A percentile compares a stretch with the other conserved stretches of the same genome.
Conservation (phyloP, 768 basidiomycete genomes). For the Tephrocybe sp. region DNA sequence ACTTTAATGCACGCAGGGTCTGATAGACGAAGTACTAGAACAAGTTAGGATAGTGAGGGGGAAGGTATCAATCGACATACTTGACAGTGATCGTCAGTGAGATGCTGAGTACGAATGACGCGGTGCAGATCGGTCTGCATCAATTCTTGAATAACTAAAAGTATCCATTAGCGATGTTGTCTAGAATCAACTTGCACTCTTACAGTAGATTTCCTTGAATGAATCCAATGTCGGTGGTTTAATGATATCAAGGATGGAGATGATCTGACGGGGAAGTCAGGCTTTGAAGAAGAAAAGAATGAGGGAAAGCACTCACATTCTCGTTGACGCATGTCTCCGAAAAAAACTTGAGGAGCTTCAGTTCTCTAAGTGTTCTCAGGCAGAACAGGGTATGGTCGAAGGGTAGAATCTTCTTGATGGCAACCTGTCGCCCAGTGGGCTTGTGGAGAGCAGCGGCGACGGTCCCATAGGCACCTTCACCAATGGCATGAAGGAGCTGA, state of each 20-base stretch:
- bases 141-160: slow-evolving; percentile 75
- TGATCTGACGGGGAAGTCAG: slow-evolving; percentile 52
- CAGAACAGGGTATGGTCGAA: slow-evolving; percentile 95
- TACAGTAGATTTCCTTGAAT: slow-evolving; percentile 89
- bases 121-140: slow-evolving; percentile 92
- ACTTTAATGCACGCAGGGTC: slow-evolving; percentile 92
- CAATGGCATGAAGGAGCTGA: slow-evolving; percentile 69
- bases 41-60: neutral
- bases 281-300: slow-evolving; percentile 1
- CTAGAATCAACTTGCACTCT: slow-evolving; percentile 15
- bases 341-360: slow-evolving; percentile 87
- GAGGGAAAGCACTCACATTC: slow-evolving; percentile 48
- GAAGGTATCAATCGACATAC: slow-evolving; percentile 28
- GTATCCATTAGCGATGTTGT: slow-evolving; percentile 8
- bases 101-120: slow-evolving; percentile 85
- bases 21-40: slow-evolving; percentile 88
- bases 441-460: slow-evolving; percentile 87
- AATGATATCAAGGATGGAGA: slow-evolving; percentile 89
- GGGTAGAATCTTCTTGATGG: slow-evolving; percentile 93
- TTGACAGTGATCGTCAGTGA: slow-evolving; percentile 90
- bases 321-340: slow-evolving; percentile 78
- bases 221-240: slow-evolving; percentile 70
- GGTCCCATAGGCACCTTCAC: slow-evolving; percentile 88
- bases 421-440: slow-evolving; percentile 79
- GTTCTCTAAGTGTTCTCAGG: slow-evolving; percentile 83